Evolutionary conservation across 768 basidiomycete genomes (phyloP), one percentile per base, ranked within the genome.

Genomic region (Ramaria sp.): DNA sequence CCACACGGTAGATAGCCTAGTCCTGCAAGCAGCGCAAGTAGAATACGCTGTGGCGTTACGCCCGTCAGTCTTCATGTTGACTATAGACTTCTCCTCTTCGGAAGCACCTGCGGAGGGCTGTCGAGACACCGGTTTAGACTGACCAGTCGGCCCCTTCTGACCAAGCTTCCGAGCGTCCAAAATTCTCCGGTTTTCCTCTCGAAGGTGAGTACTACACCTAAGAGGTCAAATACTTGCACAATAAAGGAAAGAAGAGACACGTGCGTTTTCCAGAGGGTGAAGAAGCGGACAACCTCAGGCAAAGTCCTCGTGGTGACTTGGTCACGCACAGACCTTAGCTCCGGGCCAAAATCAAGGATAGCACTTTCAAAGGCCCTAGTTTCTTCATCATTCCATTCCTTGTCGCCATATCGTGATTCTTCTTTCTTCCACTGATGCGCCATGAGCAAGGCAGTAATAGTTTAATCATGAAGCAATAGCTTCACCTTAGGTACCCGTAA

Each of bases 181-280:
- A 51, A 81, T 75, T 31, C 74, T 72, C 45, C 70, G 67, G 66
- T 87, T 83, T 66, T 86, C 84, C 67, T 88, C 86, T 33, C 81
- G 78, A 17, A 91, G 75, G 65, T 79, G 85, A 52, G 71, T 69
- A 64, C 88, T 90, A 62, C 15, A 37, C 45, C 20, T 57, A 49
- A 7, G 51, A 47, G 38, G 60, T 56, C 34, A 27, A 38, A 15
- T 11, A 27, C 17, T 7, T 58, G 60, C 53, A 53, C 57, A 15
- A 48, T 20, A 1, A 15, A 4, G 24, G 46, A 41, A 22, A 9
- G 15, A 43, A 43, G 56, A 49, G 42, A 59, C 19, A 61, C 70
- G 39, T 63, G 89, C 90, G 79, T 88, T 73, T 92, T 92, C 90
- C 90, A 92, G 59, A 80, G 83, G 3, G 83, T 86, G 63, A 88